Percentiles rank a stretch among this genome's conserved stretches.
These are phyloP conservation scores for Microcos paniculata DNA, from an alignment of 345 rosid species.

Conservation along the genomic window DNA sequence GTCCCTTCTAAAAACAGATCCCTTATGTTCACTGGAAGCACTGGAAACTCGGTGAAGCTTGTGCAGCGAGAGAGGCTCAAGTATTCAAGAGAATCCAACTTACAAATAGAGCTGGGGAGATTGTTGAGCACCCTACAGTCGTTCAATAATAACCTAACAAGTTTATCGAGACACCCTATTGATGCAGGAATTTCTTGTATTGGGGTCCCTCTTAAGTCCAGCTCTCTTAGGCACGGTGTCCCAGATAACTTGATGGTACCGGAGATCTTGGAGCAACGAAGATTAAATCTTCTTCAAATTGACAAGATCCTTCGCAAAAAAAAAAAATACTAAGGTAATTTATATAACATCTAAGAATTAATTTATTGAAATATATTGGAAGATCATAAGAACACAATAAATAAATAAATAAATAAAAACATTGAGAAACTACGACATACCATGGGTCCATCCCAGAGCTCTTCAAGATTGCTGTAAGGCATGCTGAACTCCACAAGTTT, in stretches of 20 bases:
- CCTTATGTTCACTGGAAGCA: constrained; percentile 19
- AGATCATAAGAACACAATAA: no score
- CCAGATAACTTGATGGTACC: not conserved
- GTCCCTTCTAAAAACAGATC: constrained; percentile 19
- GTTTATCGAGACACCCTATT: no score
- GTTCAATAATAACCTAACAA: no score
- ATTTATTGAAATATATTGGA: no score
- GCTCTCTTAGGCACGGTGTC: not conserved
- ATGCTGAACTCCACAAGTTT: constrained; percentile 13
- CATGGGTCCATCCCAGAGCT: not conserved
- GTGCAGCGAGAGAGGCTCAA: constrained; percentile 25
- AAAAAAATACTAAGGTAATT: not conserved
- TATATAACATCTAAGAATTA: no score
- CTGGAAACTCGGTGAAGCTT: constrained; percentile 23
- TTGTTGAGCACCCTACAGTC: not conserved
- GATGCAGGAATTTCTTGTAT: no score
- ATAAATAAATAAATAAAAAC: no score
- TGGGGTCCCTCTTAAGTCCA: not conserved
- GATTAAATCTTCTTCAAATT: not conserved
- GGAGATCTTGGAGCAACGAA: not conserved
- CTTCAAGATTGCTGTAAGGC: constrained; percentile 6
- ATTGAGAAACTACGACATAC: not conserved
- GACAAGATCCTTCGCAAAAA: not conserved
- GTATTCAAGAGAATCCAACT: not conserved
- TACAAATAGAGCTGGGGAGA: constrained; percentile 10